phyloP scores from a whole-genome alignment of 352 stramenopile species.

The Pythium grandisporangium region DNA sequence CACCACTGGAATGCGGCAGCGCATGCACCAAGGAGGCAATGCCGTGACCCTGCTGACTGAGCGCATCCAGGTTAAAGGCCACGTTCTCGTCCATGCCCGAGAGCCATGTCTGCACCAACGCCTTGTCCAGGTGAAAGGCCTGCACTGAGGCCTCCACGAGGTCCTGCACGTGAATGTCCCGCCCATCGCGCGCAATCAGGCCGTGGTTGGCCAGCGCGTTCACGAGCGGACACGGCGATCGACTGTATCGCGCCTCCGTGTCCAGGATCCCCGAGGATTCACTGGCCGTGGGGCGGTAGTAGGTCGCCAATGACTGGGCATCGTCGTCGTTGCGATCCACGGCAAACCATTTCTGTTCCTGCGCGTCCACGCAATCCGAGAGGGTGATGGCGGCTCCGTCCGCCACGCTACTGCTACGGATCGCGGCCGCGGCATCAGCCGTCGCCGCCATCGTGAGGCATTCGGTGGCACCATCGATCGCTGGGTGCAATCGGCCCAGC shows the following conservation, averaged over 20 bases:
- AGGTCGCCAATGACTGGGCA: slow-evolving; percentile 2
- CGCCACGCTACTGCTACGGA: neutral
- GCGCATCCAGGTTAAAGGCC: slow-evolving; percentile 19
- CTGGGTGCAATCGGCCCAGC: neutral
- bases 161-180: slow-evolving; percentile 7
- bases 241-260: slow-evolving; percentile 10
- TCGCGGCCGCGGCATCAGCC: neutral
- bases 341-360: slow-evolving; percentile 4
- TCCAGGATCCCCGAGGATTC: slow-evolving; percentile 10
- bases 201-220: slow-evolving; percentile 28
- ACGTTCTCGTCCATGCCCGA: neutral
- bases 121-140: neutral
- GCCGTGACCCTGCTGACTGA: slow-evolving; percentile 15
- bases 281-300: slow-evolving; percentile 10
- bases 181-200: slow-evolving; percentile 17
- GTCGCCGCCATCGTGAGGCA: neutral
- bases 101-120: slow-evolving; percentile 1
- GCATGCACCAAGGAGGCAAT: slow-evolving; percentile 6
- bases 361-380: slow-evolving; percentile 1
- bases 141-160: slow-evolving; percentile 1
- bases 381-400: neutral
- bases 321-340: slow-evolving; percentile 5
- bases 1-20: too few species aligned
- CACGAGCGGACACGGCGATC: slow-evolving; percentile 24
- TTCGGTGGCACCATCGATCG: neutral